Conservation (phyloP, 805 yeast genomes). For the Isabelozyma gotoi region DNA sequence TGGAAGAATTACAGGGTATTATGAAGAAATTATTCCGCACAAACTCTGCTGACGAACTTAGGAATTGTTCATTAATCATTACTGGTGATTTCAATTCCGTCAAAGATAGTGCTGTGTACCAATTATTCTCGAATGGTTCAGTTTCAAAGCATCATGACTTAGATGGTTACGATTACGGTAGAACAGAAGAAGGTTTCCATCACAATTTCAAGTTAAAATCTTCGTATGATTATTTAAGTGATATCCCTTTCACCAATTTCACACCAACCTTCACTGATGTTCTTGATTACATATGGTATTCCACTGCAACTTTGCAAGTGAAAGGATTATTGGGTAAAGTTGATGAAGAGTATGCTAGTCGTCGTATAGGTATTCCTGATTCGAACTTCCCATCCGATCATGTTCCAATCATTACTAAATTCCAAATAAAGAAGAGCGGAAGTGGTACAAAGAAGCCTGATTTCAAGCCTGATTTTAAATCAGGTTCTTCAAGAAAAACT, state of each 20-base stretch:
- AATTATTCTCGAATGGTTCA: conserved; percentile 77
- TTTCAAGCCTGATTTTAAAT: conserved; percentile 45
- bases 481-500: conserved; percentile 42
- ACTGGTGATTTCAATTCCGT: conserved; percentile 97
- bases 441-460: conserved; percentile 33
- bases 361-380: conserved; percentile 89
- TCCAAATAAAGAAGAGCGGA: conserved; percentile 60
- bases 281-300: conserved; percentile 95
- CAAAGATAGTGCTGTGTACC: conserved; percentile 86
- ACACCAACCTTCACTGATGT: conserved; percentile 92
- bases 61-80: conserved; percentile 68
- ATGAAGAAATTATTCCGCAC: conserved; percentile 51
- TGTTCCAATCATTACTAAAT: conserved; percentile 78
- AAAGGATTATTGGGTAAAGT: conserved; percentile 84
- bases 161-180: conserved; percentile 86
- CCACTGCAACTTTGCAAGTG: conserved; percentile 77
- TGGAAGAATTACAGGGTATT: conserved; percentile 80
- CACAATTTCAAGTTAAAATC: conserved; percentile 82
- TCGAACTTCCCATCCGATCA: conserved; percentile 95
- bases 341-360: conserved; percentile 72
- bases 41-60: conserved; percentile 48
- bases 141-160: conserved; percentile 80
- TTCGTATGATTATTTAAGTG: conserved; percentile 81
- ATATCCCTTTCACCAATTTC: conserved; percentile 90
- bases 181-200: conserved; percentile 82